Base-by-base conservation (phyloP, 2,329 filamentous ascomycete species). In the Talaromyces sp. region DNA sequence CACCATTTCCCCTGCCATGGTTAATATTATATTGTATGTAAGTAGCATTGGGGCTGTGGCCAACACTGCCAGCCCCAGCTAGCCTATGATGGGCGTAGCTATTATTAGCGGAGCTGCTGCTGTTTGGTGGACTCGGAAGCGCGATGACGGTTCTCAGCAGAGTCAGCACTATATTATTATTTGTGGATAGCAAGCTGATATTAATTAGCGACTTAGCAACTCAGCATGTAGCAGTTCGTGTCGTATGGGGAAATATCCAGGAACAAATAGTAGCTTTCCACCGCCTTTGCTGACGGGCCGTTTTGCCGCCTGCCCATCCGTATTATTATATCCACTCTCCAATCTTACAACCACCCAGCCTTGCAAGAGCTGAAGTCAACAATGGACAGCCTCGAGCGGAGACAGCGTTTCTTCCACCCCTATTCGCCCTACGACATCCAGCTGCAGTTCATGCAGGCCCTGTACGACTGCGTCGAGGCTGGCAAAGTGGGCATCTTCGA, bases 371-470 rank as follows among this genome's bases (percentile, higher is more conserved):
- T 47, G n/a, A 47, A 27, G 8, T 8, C n/a, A 12, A 10, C 8
- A 27, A 77, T 78, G 77, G 72, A 76, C 27, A 66, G 31, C 5
- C 28, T 33, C 27, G 47, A 69, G 8, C 66, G 67, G 53, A 64
- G 68, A 50, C 70, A 77, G 58, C 81, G 92, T 68, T 97, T 96
- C 72, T 86, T 96, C 70, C 93, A 97, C 72, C 93, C 93, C 0
- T 96, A 89, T 73, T 85, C 87, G 33, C 93, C 93, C 0, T 97
- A 97, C 74, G 84, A 90, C 58, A 95, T 96, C 51, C 93, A 97
- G 70, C 82, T 89, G 52, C 81, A 94, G 67, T 96, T 97, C 71
- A 97, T 97, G 93, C 87, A 83, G 67, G 85, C 89, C 0, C 83
- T 95, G 5, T 96, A 96, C 72, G 78, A 86, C 56, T 91, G 92